phyloP scores from a whole-genome alignment of 805 yeast genomes.

The Starmerella stellata region DNA sequence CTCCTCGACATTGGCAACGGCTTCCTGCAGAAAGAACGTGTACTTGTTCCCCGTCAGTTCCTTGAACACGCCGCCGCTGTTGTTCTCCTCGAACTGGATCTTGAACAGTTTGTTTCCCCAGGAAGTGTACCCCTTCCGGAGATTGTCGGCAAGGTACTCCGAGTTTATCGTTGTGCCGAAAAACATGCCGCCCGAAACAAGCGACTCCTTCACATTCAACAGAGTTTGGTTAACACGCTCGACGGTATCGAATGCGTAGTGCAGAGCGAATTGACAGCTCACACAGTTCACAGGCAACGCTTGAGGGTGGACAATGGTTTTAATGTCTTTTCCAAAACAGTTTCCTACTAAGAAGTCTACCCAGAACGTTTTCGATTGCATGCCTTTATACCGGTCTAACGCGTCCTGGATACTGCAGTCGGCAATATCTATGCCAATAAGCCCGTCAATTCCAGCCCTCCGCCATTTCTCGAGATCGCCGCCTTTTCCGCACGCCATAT shows the following conservation, averaged over 20 bases:
- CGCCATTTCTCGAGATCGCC: slow-evolving; percentile 90
- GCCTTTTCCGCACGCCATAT: slow-evolving; percentile 94
- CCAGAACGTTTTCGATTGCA: slow-evolving; percentile 38
- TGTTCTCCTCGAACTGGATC: slow-evolving; percentile 61
- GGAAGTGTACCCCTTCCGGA: slow-evolving; percentile 34
- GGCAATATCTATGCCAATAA: slow-evolving; percentile 82
- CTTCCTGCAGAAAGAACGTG: slow-evolving; percentile 68
- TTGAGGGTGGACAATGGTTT: slow-evolving; percentile 51
- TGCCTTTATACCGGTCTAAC: slow-evolving; percentile 47
- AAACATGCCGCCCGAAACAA: slow-evolving; percentile 69
- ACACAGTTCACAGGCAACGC: slow-evolving; percentile 77
- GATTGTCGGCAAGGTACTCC: slow-evolving; percentile 40
- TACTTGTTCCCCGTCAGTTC: slow-evolving; percentile 63
- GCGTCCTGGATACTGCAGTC: slow-evolving; percentile 80
- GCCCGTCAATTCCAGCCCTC: slow-evolving; percentile 50
- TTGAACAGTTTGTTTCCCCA: slow-evolving; percentile 80
- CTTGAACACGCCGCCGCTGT: slow-evolving; percentile 20
- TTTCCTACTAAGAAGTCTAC: slow-evolving; percentile 84
- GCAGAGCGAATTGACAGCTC: slow-evolving; percentile 80
- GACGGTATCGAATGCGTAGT: slow-evolving; percentile 83
- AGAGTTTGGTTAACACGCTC: slow-evolving; percentile 55
- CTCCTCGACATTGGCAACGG: slow-evolving; percentile 92
- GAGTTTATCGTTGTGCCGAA: slow-evolving; percentile 90
- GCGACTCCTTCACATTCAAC: slow-evolving; percentile 54
- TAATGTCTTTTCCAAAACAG: slow-evolving; percentile 57